Base-by-base conservation (phyloP, 31 red algal species). In the Pterothamnion heteromorphum region DNA sequence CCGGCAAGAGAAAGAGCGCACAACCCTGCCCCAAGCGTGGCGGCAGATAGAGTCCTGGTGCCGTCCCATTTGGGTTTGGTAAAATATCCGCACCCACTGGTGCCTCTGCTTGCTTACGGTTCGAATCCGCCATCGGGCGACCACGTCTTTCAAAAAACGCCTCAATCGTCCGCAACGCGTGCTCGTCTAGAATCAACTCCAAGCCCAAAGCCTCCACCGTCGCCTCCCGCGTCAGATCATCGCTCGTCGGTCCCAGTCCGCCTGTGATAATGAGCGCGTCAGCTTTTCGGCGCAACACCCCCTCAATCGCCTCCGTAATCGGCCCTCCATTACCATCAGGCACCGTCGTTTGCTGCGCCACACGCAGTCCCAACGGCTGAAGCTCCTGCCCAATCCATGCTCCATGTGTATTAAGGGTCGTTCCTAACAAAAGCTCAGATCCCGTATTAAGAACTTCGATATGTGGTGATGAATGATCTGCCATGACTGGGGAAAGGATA, bases 341-440 rank as follows among this genome's bases (percentile, higher is more conserved):
- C 14, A 64, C 51, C 9, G 51, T 64, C 51, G n/a, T n/a, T 64
- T 18, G n/a, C 14, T n/a, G 51, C 51, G 9, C 14, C 51, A 64
- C 51, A 18, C 51, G 9, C 51, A 64, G 51, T n/a, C 51, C 51
- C n/a, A 64, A n/a, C 51, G 9, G 14, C n/a, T 18, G 51, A 9
- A 64, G 51, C 51, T 64, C 14, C 51, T 64, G 51, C 9, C 51
- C 51, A 18, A 64, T 9, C 51, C 51, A 64, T n/a, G 51, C 51
- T 64, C 51, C 51, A 64, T 64, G 51, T n/a, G 51, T 64, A 64
- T 64, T 64, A 9, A 64, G 51, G 9, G 51, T 64, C 9, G 14
- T 64, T 64, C 51, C 51, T 64, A 64, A 64, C 51, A 64, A n/a
- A n/a, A 64, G 51, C n/a, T 64, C 51, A 64, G 51, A 64, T 64